A percentile compares a stretch with the other conserved stretches of the same genome.
These are phyloP conservation scores for Cyberlindnera saturnus DNA, from an alignment of 805 yeast species.

Conservation along the genomic window DNA sequence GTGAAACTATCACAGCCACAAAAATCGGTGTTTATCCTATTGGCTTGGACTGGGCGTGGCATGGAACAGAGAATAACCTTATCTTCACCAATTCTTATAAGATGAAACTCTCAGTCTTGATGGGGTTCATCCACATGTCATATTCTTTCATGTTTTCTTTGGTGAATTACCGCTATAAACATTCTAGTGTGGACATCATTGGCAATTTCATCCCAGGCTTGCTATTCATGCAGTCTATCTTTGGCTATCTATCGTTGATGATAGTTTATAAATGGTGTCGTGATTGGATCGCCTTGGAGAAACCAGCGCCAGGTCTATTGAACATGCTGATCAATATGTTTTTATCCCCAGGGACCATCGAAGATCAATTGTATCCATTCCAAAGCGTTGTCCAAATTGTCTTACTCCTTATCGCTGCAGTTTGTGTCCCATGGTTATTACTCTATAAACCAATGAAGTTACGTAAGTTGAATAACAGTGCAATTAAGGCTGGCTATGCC, in stretches of 20 bases:
- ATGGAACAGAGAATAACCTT: constrained; percentile 88
- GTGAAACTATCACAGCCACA: constrained; percentile 63
- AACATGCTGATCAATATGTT: constrained; percentile 97
- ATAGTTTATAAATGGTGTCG: constrained; percentile 92
- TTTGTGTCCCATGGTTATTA: constrained; percentile 90
- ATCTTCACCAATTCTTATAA: constrained; percentile 92
- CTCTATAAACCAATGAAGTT: constrained; percentile 76
- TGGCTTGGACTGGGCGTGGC: constrained; percentile 96
- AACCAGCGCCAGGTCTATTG: constrained; percentile 86
- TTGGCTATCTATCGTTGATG: constrained; percentile 82
- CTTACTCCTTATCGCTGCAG: constrained; percentile 66
- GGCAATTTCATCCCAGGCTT: constrained; percentile 95
- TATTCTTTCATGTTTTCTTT: constrained; percentile 82
- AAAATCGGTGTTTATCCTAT: constrained; percentile 66
- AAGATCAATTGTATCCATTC: constrained; percentile 72
- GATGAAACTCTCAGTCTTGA: constrained; percentile 90
- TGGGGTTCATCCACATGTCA: constrained; percentile 94
- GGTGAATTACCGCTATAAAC: constrained; percentile 67
- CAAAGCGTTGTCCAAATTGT: constrained; percentile 73
- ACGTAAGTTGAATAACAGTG: constrained; percentile 49
- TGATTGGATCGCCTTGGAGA: constrained; percentile 76
- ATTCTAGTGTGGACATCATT: constrained; percentile 69
- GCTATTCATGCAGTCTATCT: constrained; percentile 91
- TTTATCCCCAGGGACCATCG: constrained; percentile 83
- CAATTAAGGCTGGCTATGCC: constrained; percentile 45